Base-by-base conservation (phyloP, 192 early-diverging fungal species). In the Linnemannia elongata region DNA sequence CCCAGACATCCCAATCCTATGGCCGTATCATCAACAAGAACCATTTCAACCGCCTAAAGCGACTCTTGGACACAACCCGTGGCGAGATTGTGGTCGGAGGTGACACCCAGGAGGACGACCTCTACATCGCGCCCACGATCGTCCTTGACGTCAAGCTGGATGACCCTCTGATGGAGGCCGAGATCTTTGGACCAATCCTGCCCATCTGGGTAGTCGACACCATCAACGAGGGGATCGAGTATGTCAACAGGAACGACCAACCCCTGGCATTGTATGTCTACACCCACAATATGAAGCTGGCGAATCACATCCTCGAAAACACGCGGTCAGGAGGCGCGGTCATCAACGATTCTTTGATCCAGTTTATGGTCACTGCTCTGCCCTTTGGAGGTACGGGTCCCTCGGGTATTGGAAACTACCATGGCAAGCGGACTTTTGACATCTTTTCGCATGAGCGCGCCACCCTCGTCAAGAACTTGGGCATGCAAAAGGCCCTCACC, bases 181-280 rank as follows among this genome's bases (percentile, higher is more conserved):
- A 99, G 88, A 83, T 99, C 55, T 98, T 99, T 92, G 98, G 97
- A 30, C 98, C 98, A 6, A 85, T 98, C 45, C 85, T 99, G 76
- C 97, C 97, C 22, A 90, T 99, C 74, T 70, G 98, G 35, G 81
- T 91, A 5, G 93, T 94, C 71, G 91, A 94, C 77, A 89, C 88
- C 36, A 42, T 95, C 13, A 91, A 95, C 24, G 93, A 94, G 57
- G 95, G 93, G 8, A 88, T 97, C 54, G 88, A 79, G 41, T 86
- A 91, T 79, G 90, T 97, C 42, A 94, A 94, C 78, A 73, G 77
- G 13, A 90, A 90, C 55, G 94, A 94, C 69, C 92, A 92, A 78
- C 97, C 98, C 57, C 92, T 99, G 78, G 91, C 94, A 15, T 89
- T 97, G 15, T 98, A 97, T 85, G 88, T 94, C 39, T 97, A 96